A percentile compares a stretch with the other conserved stretches of the same genome.
Conservation (phyloP, 176 grass and related monocot species). For the Carex myosuroides region DNA sequence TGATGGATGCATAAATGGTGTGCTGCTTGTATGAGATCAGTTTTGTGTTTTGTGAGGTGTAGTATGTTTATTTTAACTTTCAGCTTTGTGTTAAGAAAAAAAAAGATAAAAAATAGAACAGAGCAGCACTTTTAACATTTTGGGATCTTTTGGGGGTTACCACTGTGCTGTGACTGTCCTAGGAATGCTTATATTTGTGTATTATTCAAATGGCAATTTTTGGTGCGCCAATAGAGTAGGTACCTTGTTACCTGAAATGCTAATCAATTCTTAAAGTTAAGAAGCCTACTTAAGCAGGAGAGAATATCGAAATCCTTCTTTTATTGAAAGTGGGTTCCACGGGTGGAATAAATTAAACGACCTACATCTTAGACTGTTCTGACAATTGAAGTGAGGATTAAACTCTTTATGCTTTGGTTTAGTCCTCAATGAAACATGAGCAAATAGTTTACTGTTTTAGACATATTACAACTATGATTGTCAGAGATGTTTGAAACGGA, state of each 20-base stretch:
- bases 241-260: neutral
- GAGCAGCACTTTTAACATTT: neutral
- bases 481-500: neutral
- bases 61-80: neutral
- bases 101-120: neutral
- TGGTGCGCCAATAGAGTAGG: neutral
- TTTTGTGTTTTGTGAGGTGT: neutral
- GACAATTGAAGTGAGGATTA: no score
- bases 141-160: neutral
- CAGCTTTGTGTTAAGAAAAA: neutral
- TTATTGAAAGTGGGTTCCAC: no score
- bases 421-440: no score
- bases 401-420: no score
- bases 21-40: conserved; percentile 57
- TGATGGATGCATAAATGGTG: conserved; percentile 87
- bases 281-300: no score
- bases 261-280: neutral
- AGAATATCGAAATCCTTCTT: no score
- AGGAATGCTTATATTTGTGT: neutral
- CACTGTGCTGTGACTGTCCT: neutral
- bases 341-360: no score
- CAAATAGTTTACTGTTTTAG: neutral
- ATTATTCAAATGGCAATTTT: neutral
- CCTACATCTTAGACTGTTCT: no score
- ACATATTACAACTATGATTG: neutral